Percentiles rank a stretch among this genome's conserved stretches.
phyloP scores from a whole-genome alignment of 148 eudicot genomes.

The Spergularia bocconei region DNA sequence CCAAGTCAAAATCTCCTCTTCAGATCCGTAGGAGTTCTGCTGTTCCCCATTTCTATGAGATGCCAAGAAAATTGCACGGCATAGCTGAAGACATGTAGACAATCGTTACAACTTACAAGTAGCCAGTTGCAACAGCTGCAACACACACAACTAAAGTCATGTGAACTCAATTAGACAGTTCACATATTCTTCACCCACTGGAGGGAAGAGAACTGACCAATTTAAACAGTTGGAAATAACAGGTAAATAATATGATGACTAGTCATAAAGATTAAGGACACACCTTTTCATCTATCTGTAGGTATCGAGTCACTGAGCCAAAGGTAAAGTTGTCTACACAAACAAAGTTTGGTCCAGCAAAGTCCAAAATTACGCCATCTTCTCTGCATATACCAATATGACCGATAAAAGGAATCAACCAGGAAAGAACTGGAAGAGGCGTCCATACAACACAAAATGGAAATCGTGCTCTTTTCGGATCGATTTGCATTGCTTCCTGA shows the following conservation, averaged over 20 bases:
- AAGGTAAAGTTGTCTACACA: constrained; percentile 88
- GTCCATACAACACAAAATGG: constrained; percentile 94
- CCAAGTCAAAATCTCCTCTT: constrained; percentile 50
- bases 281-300: constrained; percentile 75
- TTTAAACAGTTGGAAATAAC: no score
- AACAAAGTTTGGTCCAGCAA: constrained; percentile 95
- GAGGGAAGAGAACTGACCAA: neutral
- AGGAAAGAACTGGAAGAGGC: constrained; percentile 88
- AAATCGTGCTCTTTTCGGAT: constrained; percentile 67
- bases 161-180: neutral
- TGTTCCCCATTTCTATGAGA: constrained; percentile 33
- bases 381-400: constrained; percentile 93
- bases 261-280: no score
- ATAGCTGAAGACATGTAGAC: constrained; percentile 33
- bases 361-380: constrained; percentile 91
- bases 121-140: neutral
- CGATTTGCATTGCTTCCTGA: constrained; percentile 46
- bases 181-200: neutral
- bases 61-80: constrained; percentile 40
- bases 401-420: constrained; percentile 91
- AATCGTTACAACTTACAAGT: neutral
- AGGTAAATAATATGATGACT: neutral
- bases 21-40: constrained; percentile 25
- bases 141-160: neutral
- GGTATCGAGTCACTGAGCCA: constrained; percentile 71